phyloP scores from a whole-genome alignment of 2,329 filamentous ascomycete genomes.

The Fusarium haematococcum region DNA sequence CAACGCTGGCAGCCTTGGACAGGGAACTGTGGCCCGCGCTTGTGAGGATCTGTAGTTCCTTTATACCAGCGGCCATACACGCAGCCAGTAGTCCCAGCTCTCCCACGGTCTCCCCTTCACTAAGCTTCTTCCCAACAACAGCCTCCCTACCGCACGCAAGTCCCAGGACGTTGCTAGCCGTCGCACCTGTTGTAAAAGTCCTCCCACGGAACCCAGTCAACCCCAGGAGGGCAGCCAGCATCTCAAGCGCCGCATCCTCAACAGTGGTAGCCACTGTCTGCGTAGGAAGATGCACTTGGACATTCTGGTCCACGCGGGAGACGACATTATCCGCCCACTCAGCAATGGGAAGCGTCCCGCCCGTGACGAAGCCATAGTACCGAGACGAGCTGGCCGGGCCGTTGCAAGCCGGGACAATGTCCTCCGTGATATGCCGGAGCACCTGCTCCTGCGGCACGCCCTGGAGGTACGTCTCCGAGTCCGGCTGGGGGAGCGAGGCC shows the following conservation, averaged over 20 bases:
- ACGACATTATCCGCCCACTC: slow-evolving; percentile 88
- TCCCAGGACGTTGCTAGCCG: slow-evolving; percentile 85
- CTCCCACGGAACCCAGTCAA: slow-evolving; percentile 70
- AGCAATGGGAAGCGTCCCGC: slow-evolving; percentile 82
- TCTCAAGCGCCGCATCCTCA: slow-evolving; percentile 76
- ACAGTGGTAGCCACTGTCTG: slow-evolving; percentile 82
- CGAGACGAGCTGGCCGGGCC: slow-evolving; percentile 71
- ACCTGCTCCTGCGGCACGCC: slow-evolving; percentile 46
- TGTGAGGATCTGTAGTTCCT: slow-evolving; percentile 80
- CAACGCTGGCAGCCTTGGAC: slow-evolving; percentile 82
- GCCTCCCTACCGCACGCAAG: slow-evolving; percentile 74
- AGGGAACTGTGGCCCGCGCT: slow-evolving; percentile 87
- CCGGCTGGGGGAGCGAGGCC: slow-evolving; percentile 53
- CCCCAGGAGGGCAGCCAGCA: slow-evolving; percentile 75
- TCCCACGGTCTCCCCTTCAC: slow-evolving; percentile 62
- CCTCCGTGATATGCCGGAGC: slow-evolving; percentile 56
- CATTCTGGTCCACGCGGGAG: slow-evolving; percentile 83
- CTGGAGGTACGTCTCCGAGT: slow-evolving; percentile 48
- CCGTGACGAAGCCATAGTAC: slow-evolving; percentile 93
- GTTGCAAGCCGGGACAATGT: slow-evolving; percentile 72
- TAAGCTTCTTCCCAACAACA: slow-evolving; percentile 59
- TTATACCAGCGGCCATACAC: slow-evolving; percentile 71
- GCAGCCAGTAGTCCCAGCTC: slow-evolving; percentile 77
- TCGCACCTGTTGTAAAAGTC: slow-evolving; percentile 71
- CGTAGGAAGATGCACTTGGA: slow-evolving; percentile 81